Evolutionary conservation across 148 eudicot genomes (phyloP), one percentile per base, ranked within the genome.

Genomic region (Silene uniflora): DNA sequence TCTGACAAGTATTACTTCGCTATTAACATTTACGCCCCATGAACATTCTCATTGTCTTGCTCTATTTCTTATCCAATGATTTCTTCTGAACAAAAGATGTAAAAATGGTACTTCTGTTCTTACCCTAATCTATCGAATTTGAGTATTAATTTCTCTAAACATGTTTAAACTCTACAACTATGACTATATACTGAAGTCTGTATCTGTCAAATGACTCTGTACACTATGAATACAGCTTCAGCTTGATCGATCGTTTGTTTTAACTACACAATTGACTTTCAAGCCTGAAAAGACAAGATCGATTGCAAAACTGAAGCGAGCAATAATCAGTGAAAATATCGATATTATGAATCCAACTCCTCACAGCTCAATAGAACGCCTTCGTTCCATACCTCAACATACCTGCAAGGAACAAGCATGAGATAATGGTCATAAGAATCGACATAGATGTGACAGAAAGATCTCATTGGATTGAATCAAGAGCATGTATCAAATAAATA

Each of bases 321-420:
- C 27, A 56, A 60, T 23, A 18, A 44, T 66, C 21, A 18, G 6
- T 27, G 39, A 66, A 32, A 29, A n/a, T 5, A 11, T 13, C 18
- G 69, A 47, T 22, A 18, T 68, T 74, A 80, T 2, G 86, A 58
- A 47, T 90, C 93, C 83, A 90, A 71, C 77, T 88, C 83, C 84
- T 86, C 81, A 58, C 79, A 81, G 78, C 87, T 89, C 65, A 81
- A 52, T 25, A 86, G 88, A 73, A 86, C 79, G 64, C 98, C 98
- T 78, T 87, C 91, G 63, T 87, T 83, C 98, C 98, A 93, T 65
- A 79, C 70, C 81, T 93, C 97, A 62, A 85, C 86, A 73, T 69
- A 86, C 84, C 98, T 93, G 83, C 22, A 67, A 25, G 46, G 16
- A 62, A 21, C 32, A 49, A 65, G 9, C 46, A 11, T 42, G 52